Evolutionary conservation across 208 protist species (phyloP), one percentile per base, ranked within the genome.

Genomic region (Wallacemonas sp.): DNA sequence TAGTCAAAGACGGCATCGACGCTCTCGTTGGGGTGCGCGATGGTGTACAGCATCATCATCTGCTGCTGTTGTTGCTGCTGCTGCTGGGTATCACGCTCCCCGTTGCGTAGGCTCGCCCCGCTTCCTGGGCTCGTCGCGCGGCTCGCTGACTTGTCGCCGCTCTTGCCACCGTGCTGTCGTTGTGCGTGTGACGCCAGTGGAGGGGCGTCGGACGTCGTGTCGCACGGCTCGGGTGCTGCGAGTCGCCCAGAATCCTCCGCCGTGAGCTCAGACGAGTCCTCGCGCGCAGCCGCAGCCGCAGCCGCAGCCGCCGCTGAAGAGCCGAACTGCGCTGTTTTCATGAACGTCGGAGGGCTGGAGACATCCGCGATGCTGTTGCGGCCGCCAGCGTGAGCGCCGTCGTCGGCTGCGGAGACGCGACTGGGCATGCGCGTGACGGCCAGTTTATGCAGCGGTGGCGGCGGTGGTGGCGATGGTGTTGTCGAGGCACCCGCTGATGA

Each of bases 1-100:
- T 95, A 93, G 65, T 93, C 87, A 67, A 93, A 93, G 47, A 93
- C 83, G 30, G 90, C 90, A 55, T 92, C 83, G 26, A 90, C 80
- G 39, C 73, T 87, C 9, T 80, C 70, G 27, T 29, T 23, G 30
- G 43, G 29, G 34, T 43, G 60, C 24, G 47, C 47, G 38, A 67
- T 32, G 24, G 48, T 39, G 29, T 36, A 58, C 33, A 58, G 32
- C 61, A 65, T 65, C 44, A 33, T 6, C 27, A 29, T 34, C n/a
- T 36, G 56, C 12, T 46, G 30, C 55, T 61, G n/a, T n/a, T n/a
- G n/a, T n/a, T n/a, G n/a, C n/a, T n/a, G n/a, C n/a, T n/a, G n/a
- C n/a, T n/a, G n/a, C n/a, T n/a, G n/a, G n/a, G n/a, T n/a, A n/a
- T n/a, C n/a, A n/a, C n/a, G n/a, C n/a, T n/a, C n/a, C n/a, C n/a